Percentiles rank a stretch among this genome's conserved stretches.
These are phyloP conservation scores for Neonothopanus nambi DNA, from an alignment of 1,284 basidiomycete species.

Conservation along the genomic window DNA sequence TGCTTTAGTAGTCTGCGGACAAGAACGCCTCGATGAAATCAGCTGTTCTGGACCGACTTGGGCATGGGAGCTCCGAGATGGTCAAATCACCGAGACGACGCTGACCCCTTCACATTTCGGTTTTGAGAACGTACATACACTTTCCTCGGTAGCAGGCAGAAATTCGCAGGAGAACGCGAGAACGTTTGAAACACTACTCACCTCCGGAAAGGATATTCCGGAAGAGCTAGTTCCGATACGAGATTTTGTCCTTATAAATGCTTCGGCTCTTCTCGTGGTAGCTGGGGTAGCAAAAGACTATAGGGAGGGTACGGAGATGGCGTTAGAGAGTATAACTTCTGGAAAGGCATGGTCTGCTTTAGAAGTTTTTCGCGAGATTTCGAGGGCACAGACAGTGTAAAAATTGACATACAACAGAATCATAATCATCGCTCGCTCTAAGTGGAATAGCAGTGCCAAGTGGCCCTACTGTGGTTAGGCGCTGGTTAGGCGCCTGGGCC, in stretches of 20 bases:
- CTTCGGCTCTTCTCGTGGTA: slow-evolving; percentile 80
- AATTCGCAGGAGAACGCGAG: slow-evolving; percentile 75
- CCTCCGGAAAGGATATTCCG: slow-evolving; percentile 51
- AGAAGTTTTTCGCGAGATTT: slow-evolving; percentile 35
- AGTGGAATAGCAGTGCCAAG: too few species aligned
- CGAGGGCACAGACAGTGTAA: too few species aligned
- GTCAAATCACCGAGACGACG: slow-evolving; percentile 49
- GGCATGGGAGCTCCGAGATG: slow-evolving; percentile 65
- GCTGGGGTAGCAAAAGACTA: slow-evolving; percentile 72
- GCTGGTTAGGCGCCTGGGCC: too few species aligned
- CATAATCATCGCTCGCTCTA: too few species aligned
- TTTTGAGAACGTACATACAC: slow-evolving; percentile 75
- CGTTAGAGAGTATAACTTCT: slow-evolving; percentile 69
- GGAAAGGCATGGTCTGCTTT: slow-evolving; percentile 81
- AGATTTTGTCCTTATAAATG: slow-evolving; percentile 87
- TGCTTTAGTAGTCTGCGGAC: slow-evolving; percentile 92
- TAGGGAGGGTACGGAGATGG: slow-evolving; percentile 72
- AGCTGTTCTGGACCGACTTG: slow-evolving; percentile 90
- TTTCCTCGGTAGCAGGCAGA: slow-evolving; percentile 71
- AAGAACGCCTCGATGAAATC: slow-evolving; percentile 93
- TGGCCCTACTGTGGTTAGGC: too few species aligned
- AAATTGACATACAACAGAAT: too few species aligned
- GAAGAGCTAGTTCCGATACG: slow-evolving; percentile 57
- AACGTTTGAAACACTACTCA: slow-evolving; percentile 61
- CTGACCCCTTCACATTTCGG: slow-evolving; percentile 62